A percentile compares a stretch with the other conserved stretches of the same genome.
These are phyloP conservation scores for Ophiocordyceps sinensis DNA, from an alignment of 2,329 filamentous ascomycete genomes.

Conservation along the genomic window DNA sequence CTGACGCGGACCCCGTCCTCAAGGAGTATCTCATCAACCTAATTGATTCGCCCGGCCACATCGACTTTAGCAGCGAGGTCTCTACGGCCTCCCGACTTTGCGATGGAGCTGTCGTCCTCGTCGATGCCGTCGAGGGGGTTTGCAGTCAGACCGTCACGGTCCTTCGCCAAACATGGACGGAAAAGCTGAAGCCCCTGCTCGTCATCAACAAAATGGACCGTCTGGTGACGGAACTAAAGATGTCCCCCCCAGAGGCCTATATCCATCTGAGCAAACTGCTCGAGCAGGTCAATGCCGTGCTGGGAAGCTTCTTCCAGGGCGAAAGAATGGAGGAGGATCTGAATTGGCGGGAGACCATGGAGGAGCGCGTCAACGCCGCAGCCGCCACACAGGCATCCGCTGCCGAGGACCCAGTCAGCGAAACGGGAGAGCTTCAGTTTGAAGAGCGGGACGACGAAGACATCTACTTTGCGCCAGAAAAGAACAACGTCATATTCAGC, in stretches of 20 bases:
- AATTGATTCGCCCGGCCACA: constrained; percentile 95
- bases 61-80: constrained; percentile 97
- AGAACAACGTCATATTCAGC: constrained; percentile 98
- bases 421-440: constrained; percentile 52
- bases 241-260: constrained; percentile 83
- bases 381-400: constrained; percentile 44
- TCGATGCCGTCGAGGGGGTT: constrained; percentile 94
- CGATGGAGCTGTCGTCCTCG: constrained; percentile 84
- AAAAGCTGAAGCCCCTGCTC: constrained; percentile 85
- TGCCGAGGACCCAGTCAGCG: constrained; percentile 32
- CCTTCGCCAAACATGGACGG: constrained; percentile 83
- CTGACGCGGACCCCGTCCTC: constrained; percentile 52
- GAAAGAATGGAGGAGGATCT: constrained; percentile 98
- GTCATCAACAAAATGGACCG: constrained; percentile 99
- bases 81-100: constrained; percentile 90
- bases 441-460: constrained; percentile 92
- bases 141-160: constrained; percentile 98
- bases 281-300: constrained; percentile 92
- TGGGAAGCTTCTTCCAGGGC: constrained; percentile 94
- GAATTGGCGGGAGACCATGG: constrained; percentile 86
- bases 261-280: constrained; percentile 77
- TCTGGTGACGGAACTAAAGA: constrained; percentile 82
- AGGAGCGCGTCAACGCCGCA: constrained; percentile 65
- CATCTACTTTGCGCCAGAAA: constrained; percentile 94
- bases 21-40: constrained; percentile 94